A percentile compares a stretch with the other conserved stretches of the same genome.
These are phyloP conservation scores for Geranium brycei DNA, from an alignment of 345 rosid genomes.

Conservation along the genomic window DNA sequence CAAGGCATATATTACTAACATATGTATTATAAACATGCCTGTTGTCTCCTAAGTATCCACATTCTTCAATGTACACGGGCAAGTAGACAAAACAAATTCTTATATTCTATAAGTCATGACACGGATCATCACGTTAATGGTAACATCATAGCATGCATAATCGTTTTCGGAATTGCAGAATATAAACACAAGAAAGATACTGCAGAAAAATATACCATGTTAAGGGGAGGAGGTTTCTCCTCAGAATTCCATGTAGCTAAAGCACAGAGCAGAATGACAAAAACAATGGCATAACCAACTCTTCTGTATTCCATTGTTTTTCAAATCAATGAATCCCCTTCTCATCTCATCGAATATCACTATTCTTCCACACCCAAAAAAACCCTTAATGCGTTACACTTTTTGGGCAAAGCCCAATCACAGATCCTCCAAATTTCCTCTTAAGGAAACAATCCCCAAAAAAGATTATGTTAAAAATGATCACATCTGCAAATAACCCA, in stretches of 20 bases:
- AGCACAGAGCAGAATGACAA: neutral
- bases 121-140: neutral
- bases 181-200: neutral
- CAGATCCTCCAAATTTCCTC: neutral
- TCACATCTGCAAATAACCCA: neutral
- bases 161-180: neutral
- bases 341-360: neutral
- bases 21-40: too few relatives aligned
- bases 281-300: neutral
- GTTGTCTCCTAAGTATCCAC: neutral
- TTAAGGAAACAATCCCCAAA: neutral
- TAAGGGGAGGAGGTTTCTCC: neutral
- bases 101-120: neutral
- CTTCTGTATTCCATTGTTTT: neutral
- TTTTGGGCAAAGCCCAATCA: neutral
- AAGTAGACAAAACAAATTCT: neutral
- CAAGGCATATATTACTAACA: neutral
- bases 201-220: neutral
- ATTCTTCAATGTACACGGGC: neutral
- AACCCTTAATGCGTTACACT: neutral
- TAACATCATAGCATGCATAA: neutral
- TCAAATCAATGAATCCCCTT: neutral
- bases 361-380: too few relatives aligned
- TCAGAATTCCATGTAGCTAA: neutral
- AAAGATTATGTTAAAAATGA: neutral